Percentiles rank a stretch among this genome's conserved stretches.
phyloP scores from a whole-genome alignment of 2,329 filamentous ascomycete genomes.

The Zalaria obscura region DNA sequence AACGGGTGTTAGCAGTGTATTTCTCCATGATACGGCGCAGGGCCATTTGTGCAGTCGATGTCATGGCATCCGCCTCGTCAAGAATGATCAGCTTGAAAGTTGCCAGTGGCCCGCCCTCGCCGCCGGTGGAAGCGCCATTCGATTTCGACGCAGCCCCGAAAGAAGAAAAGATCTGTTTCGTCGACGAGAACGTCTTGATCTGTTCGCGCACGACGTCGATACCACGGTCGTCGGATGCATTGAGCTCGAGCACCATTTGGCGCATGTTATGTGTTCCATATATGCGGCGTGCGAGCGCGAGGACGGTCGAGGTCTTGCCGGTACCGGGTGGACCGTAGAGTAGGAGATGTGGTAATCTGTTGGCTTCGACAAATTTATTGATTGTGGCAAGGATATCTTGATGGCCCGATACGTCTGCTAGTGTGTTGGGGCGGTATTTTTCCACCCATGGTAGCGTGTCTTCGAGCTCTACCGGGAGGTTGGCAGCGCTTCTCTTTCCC shows the following conservation, averaged over 20 bases:
- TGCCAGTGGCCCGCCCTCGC: slow-evolving; percentile 40
- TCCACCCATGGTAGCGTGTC: slow-evolving; percentile 96
- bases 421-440: slow-evolving; percentile 81
- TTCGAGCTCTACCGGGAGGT: slow-evolving; percentile 84
- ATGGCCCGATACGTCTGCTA: slow-evolving; percentile 89
- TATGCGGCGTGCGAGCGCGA: slow-evolving; percentile 83
- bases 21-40: slow-evolving; percentile 96
- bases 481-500: slow-evolving; percentile 83
- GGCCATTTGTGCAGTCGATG: slow-evolving; percentile 96
- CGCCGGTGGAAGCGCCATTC: slow-evolving; percentile 22
- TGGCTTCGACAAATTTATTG: slow-evolving; percentile 92
- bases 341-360: slow-evolving; percentile 85
- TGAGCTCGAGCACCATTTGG: slow-evolving; percentile 96
- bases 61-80: slow-evolving; percentile 99
- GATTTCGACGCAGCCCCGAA: slow-evolving; percentile 27
- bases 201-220: slow-evolving; percentile 97
- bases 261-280: slow-evolving; percentile 87
- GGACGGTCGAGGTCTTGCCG: slow-evolving; percentile 91
- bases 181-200: slow-evolving; percentile 98
- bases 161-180: slow-evolving; percentile 88
- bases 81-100: slow-evolving; percentile 92
- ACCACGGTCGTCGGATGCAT: slow-evolving; percentile 91
- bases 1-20: slow-evolving; percentile 93
- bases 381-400: slow-evolving; percentile 95
- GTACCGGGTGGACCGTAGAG: slow-evolving; percentile 95